phyloP scores from a whole-genome alignment of 2,329 filamentous ascomycete species.

The Pseudogymnoascus sp. region DNA sequence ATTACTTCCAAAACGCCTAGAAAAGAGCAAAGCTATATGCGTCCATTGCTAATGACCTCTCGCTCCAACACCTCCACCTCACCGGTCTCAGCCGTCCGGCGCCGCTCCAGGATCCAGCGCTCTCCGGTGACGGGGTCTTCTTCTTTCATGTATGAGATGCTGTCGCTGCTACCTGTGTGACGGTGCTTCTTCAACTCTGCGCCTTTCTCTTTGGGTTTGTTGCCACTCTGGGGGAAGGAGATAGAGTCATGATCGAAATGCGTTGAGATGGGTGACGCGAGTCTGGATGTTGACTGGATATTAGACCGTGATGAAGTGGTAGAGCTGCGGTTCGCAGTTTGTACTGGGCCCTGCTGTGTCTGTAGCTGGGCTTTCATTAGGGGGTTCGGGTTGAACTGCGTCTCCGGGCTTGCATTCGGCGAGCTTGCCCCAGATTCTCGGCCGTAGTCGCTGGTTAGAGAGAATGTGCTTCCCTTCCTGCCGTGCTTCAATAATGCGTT shows the following conservation, averaged over 20 bases:
- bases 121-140: constrained; percentile 52
- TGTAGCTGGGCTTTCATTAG: background rate
- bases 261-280: background rate
- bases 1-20: background rate
- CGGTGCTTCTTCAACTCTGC: constrained; percentile 32
- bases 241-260: background rate
- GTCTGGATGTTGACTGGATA: background rate
- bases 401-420: constrained; percentile 1
- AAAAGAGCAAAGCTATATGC: constrained; percentile 16
- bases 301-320: constrained; percentile 1
- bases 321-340: background rate
- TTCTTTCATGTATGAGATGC: constrained; percentile 58
- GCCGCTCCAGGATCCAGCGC: constrained; percentile 62
- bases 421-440: constrained; percentile 7
- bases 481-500: background rate
- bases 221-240: background rate
- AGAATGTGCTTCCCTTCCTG: constrained; percentile 4
- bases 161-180: constrained; percentile 53
- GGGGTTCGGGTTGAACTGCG: background rate
- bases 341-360: background rate
- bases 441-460: background rate
- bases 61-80: constrained; percentile 57
- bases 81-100: constrained; percentile 57
- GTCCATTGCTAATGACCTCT: constrained; percentile 50
- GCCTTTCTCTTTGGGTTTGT: constrained; percentile 19